Evolutionary conservation across 768 basidiomycete species (phyloP).

Genomic region (Porpolomopsis calyptriformis): DNA sequence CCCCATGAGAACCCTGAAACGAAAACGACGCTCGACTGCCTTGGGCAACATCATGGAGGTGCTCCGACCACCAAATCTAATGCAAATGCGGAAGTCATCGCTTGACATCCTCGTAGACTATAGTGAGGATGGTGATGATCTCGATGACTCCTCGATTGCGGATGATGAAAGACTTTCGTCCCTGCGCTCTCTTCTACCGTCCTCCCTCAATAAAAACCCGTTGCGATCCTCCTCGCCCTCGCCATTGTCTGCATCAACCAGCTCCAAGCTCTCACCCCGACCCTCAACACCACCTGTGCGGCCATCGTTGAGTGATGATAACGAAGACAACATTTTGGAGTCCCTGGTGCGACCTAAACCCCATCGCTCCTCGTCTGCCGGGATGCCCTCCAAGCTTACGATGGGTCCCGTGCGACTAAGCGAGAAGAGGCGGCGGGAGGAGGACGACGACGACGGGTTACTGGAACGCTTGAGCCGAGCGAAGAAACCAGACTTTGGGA

Average conservation of each 20-base stretch:
- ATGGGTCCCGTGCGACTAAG: slow-evolving; percentile 41
- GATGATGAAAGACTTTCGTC: slow-evolving; percentile 1
- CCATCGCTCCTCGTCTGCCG: slow-evolving; percentile 29
- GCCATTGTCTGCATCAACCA: slow-evolving; percentile 24
- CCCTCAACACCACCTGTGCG: slow-evolving; percentile 38
- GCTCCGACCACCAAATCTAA: slow-evolving; percentile 30
- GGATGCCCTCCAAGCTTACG: slow-evolving; percentile 21
- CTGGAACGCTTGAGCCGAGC: slow-evolving; percentile 53
- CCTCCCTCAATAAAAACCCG: slow-evolving; percentile 9
- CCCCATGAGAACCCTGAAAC: slow-evolving; percentile 35
- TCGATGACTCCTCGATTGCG: slow-evolving; percentile 16
- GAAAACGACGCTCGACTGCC: slow-evolving; percentile 41
- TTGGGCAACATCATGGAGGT: slow-evolving; percentile 33
- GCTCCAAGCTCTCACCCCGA: slow-evolving; percentile 29
- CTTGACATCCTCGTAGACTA: slow-evolving; percentile 57
- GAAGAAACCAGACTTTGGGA: slow-evolving; percentile 43
- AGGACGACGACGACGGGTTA: slow-evolving; percentile 64
- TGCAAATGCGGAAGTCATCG: slow-evolving; percentile 12
- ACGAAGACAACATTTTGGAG: slow-evolving; percentile 52
- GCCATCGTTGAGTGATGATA: slow-evolving; percentile 31
- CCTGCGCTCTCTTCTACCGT: background rate
- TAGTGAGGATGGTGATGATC: slow-evolving; percentile 61
- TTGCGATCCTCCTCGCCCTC: slow-evolving; percentile 22
- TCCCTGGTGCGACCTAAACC: slow-evolving; percentile 34
- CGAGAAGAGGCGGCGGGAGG: slow-evolving; percentile 65